Base-by-base conservation (phyloP, 177 flowering plant genomes). In the Vitis hybrid region DNA sequence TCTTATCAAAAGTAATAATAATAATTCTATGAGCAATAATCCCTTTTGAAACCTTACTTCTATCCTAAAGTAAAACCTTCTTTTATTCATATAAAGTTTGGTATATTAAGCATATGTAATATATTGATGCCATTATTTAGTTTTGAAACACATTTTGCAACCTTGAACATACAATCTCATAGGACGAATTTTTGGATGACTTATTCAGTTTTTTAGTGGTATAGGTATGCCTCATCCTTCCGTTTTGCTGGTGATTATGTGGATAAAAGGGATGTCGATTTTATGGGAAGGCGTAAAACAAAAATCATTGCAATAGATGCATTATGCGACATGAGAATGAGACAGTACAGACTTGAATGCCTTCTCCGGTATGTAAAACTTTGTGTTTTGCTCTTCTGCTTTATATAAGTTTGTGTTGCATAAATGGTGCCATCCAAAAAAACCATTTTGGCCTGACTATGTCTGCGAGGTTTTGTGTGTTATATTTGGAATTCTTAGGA, bases 271-370 rank as follows among this genome's bases (percentile, higher is more conserved):
- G 81, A 78, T 26, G 61, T 79, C 15, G 98, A 95, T 73, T 62
- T 62, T 15, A 14, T 80, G 61, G 85, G 89, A 72, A 91, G 98
- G 75, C 91, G 86, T 29, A 90, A 79, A 74, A 95, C 92, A 66
- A 83, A 90, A 73, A 85, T 95, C 4, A 61, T 86, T 67, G 98
- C 98, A 15, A 95, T 95, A 13, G 99, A 93, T 77, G 99, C 99
- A 65, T 79, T 93, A 65, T 79, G 84, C 70, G 62, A 68, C 59
- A 89, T 94, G 63, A 77, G 88, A 58, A 72, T 53, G 76, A 82
- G 80, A 74, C 98, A 93, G 58, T 95, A 83, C 70, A 54, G 65
- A 74, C 71, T 60, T 68, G 74, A 84, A 53, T 87, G 67, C 77
- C 84, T 95, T 22, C 84, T 92, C 16, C 82, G 97, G 98, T 91